phyloP scores from a whole-genome alignment of 116 monocot genomes.

The Zostera marina region DNA sequence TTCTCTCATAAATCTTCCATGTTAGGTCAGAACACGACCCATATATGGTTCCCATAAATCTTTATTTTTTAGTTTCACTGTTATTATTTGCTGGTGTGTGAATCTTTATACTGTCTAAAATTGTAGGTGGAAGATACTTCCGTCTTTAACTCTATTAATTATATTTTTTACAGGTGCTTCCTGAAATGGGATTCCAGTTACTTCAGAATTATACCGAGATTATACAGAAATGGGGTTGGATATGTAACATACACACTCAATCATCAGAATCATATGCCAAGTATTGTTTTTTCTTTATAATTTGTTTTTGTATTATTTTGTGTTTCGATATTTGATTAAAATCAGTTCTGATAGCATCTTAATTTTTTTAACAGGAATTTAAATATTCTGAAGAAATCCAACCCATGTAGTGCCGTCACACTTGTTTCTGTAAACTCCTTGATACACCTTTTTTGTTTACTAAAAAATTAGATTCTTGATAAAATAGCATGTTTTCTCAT shows the following conservation, averaged over 20 bases:
- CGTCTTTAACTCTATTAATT: not conserved
- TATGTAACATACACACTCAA: slow-evolving; percentile 26
- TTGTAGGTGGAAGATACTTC: no score
- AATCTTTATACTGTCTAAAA: no score
- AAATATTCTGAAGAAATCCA: slow-evolving; percentile 32
- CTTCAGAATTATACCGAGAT: slow-evolving; percentile 68
- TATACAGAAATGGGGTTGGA: slow-evolving; percentile 90
- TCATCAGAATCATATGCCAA: slow-evolving; percentile 45
- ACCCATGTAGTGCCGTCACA: slow-evolving; percentile 12
- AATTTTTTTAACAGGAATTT: slow-evolving; percentile 36
- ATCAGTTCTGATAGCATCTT: not conserved
- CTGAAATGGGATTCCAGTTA: slow-evolving; percentile 71
- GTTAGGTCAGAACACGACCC: no score
- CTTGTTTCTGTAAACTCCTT: slow-evolving; percentile 58
- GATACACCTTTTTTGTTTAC: not conserved
- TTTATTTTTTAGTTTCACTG: no score
- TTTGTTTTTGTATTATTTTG: not conserved
- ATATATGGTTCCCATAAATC: no score
- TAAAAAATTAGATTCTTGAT: not conserved
- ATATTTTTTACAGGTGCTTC: slow-evolving; percentile 42
- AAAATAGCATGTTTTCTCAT: no score
- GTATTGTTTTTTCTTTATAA: slow-evolving; percentile 20
- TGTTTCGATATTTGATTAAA: not conserved
- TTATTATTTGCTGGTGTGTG: no score
- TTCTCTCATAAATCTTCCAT: no score